Base-by-base conservation (phyloP, 805 yeast genomes). In the Cyberlindnera lachancei region DNA sequence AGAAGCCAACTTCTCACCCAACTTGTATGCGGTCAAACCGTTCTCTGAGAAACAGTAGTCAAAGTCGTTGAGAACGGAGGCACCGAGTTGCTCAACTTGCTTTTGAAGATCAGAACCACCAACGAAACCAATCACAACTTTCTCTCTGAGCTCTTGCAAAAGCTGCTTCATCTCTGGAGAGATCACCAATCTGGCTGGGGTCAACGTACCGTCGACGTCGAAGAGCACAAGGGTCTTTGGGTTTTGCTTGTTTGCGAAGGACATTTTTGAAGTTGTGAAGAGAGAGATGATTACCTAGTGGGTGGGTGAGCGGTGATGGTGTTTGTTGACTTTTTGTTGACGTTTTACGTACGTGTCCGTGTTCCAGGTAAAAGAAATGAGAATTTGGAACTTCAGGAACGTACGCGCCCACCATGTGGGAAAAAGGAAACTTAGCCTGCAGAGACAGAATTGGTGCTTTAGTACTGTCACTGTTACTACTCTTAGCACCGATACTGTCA, bases 161-260 rank as follows among this genome's bases (percentile, higher is more conserved):
- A 82, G 65, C 42, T 72, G 61, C 55, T 66, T 73, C 79, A 92
- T 81, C 63, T 87, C 95, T 52, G 75, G 73, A 41, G 87, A 76
- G 49, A 82, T 63, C 24, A 55, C 59, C 58, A 79, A 73, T 70
- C 99, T 86, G 35, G 98, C 97, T 47, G 97, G 98, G 25, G 97
- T 90, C 61, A 92, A 73, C 36, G 99, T 92, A 46, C 96, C 98
- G 59, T 92, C 99, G 47, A 92, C 99, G 55, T 92, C 99, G 64
- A 92, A 92, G 45, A 92, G 76, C 47, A 85, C 94, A 53, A 92
- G 70, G 43, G 85, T 81, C 50, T 85, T 80, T 56, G 94, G 94
- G 47, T 79, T 70, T 66, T 84, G 82, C 61, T 76, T 79, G 56
- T 81, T 65, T 24, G 85, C 61, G 55, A 81, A 83, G 44, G 80